Conservation (phyloP, 495 filamentous ascomycete species). For the Trichoderma gamsii region DNA sequence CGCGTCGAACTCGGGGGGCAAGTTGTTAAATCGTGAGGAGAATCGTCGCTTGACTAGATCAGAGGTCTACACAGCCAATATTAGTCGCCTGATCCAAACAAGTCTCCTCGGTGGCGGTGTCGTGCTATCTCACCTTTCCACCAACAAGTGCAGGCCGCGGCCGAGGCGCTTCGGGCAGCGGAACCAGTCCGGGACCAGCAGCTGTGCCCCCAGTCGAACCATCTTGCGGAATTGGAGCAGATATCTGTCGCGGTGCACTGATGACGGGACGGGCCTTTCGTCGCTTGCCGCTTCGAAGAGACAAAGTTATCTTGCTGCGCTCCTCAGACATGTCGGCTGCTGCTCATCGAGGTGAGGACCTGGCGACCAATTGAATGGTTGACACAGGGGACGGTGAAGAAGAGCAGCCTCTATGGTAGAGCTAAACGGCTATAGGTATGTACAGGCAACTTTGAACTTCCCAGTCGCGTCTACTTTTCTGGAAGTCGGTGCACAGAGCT, state of each 20-base stretch:
- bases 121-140: constrained; percentile 30
- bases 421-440: background rate
- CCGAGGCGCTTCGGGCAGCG: constrained; percentile 30
- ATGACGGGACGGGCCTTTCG: constrained; percentile 70
- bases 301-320: constrained; percentile 58
- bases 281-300: constrained; percentile 73
- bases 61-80: constrained; percentile 50
- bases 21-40: constrained; percentile 79
- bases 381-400: background rate
- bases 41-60: constrained; percentile 93
- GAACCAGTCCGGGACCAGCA: background rate
- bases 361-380: background rate
- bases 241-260: constrained; percentile 79
- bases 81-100: background rate
- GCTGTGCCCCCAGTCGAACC: constrained; percentile 27
- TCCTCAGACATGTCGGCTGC: constrained; percentile 51
- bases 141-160: constrained; percentile 39
- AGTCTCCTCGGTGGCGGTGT: background rate
- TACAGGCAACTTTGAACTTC: background rate
- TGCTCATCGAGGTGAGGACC: background rate
- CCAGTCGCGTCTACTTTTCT: background rate
- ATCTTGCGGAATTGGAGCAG: constrained; percentile 50
- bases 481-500: background rate
- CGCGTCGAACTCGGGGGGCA: constrained; percentile 60
- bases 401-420: background rate